phyloP scores from a whole-genome alignment of 495 filamentous ascomycete species.

The Trichoderma reesei region DNA sequence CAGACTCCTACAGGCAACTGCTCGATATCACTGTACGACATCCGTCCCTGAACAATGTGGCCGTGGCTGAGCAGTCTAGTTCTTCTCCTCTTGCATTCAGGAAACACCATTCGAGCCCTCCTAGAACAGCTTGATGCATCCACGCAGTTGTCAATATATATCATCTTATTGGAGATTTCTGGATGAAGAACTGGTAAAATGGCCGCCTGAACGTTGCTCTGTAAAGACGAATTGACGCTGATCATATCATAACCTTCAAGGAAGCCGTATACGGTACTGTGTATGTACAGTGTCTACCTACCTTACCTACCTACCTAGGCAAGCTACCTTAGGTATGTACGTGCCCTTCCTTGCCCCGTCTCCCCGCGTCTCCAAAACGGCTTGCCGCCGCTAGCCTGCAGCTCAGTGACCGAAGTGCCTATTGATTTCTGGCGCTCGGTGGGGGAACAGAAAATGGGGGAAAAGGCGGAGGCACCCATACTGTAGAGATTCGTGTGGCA shows the following conservation, averaged over 20 bases:
- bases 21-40: not conserved
- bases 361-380: not conserved
- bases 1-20: too few relatives aligned
- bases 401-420: not conserved
- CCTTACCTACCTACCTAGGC: too few relatives aligned
- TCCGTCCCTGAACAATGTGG: not conserved
- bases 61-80: not conserved
- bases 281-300: too few relatives aligned
- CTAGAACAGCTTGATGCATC: not conserved
- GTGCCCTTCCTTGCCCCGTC: not conserved
- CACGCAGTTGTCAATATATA: not conserved
- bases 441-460: not conserved
- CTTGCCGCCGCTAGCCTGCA: slow-evolving; percentile 6
- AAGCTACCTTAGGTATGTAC: too few relatives aligned
- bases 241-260: not conserved
- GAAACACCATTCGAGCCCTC: not conserved
- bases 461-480: not conserved
- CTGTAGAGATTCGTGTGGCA: not conserved
- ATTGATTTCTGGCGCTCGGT: not conserved
- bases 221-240: not conserved
- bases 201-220: not conserved
- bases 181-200: not conserved
- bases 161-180: not conserved
- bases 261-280: not conserved
- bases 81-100: too few relatives aligned